A percentile compares a stretch with the other conserved stretches of the same genome.
Evolutionary conservation across 2,329 filamentous ascomycete species (phyloP).

Genomic region (Tolypocladium pustulatum): DNA sequence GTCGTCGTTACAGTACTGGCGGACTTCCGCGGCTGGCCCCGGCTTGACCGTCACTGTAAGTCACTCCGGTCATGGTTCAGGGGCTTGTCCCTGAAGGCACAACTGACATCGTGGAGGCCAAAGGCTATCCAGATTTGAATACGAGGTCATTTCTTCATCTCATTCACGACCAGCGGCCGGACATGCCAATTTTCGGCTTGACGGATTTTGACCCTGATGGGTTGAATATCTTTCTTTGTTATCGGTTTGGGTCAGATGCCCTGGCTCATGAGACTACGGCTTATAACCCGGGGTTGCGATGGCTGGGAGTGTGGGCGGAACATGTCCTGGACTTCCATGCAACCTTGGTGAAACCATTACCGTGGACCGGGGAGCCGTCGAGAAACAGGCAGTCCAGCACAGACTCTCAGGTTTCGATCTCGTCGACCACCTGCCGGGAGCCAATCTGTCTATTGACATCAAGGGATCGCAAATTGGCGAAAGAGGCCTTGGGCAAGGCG

Average conservation of each 20-base stretch:
- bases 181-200: slow-evolving; percentile 49
- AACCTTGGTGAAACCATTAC: neutral
- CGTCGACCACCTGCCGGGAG: slow-evolving; percentile 16
- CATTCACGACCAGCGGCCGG: slow-evolving; percentile 34
- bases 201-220: slow-evolving; percentile 73
- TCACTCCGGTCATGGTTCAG: too few species aligned
- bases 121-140: slow-evolving; percentile 70
- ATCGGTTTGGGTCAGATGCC: slow-evolving; percentile 57
- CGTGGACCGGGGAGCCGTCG: neutral
- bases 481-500: slow-evolving; percentile 37
- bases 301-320: slow-evolving; percentile 50
- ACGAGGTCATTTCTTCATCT: slow-evolving; percentile 54
- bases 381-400: slow-evolving; percentile 3
- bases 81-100: neutral
- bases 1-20: slow-evolving; percentile 45
- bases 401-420: slow-evolving; percentile 8
- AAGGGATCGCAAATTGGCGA: slow-evolving; percentile 49
- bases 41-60: slow-evolving; percentile 61
- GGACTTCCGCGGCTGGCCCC: slow-evolving; percentile 32
- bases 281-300: slow-evolving; percentile 41
- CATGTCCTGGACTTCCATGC: slow-evolving; percentile 21
- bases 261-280: slow-evolving; percentile 48
- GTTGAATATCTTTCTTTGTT: slow-evolving; percentile 61
- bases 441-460: slow-evolving; percentile 31
- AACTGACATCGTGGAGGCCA: slow-evolving; percentile 42